Percentiles rank a stretch among this genome's conserved stretches.
phyloP scores from a whole-genome alignment of 495 filamentous ascomycete species.

The Penicillium bovifimosum region DNA sequence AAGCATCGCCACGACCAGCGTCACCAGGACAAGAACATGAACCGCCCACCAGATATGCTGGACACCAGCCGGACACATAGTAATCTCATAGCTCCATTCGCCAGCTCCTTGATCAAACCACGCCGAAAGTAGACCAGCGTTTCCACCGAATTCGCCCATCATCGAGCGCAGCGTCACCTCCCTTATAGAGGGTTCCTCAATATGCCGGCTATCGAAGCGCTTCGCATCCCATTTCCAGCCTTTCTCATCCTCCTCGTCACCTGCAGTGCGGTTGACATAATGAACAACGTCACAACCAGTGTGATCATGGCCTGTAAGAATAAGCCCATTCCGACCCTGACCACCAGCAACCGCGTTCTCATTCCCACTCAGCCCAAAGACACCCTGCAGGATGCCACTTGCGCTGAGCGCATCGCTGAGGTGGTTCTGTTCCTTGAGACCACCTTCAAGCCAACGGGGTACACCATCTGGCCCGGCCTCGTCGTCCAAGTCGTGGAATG shows the following conservation, averaged over 20 bases:
- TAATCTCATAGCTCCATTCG: slow-evolving; percentile 79
- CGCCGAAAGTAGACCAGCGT: slow-evolving; percentile 76
- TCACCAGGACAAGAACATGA: slow-evolving; percentile 64
- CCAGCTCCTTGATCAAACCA: slow-evolving; percentile 71
- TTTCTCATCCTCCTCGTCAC: slow-evolving; percentile 10
- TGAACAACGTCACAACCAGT: slow-evolving; percentile 87
- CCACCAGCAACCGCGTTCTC: slow-evolving; percentile 46
- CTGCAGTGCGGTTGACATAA: slow-evolving; percentile 51
- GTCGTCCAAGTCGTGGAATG: slow-evolving; percentile 54
- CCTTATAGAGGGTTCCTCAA: slow-evolving; percentile 46
- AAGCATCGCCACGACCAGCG: slow-evolving; percentile 24
- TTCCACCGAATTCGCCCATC: slow-evolving; percentile 93
- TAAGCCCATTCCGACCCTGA: slow-evolving; percentile 60
- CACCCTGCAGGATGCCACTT: slow-evolving; percentile 64
- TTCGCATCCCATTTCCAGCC: slow-evolving; percentile 32
- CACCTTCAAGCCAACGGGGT: slow-evolving; percentile 45
- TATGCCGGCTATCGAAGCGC: slow-evolving; percentile 18
- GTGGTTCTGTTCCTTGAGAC: slow-evolving; percentile 88
- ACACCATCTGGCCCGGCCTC: slow-evolving; percentile 23
- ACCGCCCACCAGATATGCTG: slow-evolving; percentile 96
- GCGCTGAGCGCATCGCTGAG: slow-evolving; percentile 59
- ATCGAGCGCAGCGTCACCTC: slow-evolving; percentile 96
- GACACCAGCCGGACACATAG: slow-evolving; percentile 67
- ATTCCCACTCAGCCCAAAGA: slow-evolving; percentile 70
- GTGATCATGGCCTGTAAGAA: slow-evolving; percentile 93